Evolutionary conservation across 345 rosid genomes (phyloP), one percentile per base, ranked within the genome.

Genomic region (Heritiera fomes): DNA sequence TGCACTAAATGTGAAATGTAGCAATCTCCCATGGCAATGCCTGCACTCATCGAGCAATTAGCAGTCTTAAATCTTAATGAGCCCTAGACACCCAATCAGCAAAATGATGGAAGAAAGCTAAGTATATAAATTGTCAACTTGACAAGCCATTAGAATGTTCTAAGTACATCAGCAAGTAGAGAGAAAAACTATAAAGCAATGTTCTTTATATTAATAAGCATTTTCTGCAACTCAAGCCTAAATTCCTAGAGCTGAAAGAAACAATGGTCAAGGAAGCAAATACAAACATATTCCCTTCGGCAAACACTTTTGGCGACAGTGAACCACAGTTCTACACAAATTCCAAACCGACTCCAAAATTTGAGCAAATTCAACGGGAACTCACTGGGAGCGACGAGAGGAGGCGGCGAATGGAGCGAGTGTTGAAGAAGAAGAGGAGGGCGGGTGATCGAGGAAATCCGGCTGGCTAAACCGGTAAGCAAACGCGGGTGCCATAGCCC

Each of bases 401-500:
- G 87, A 43, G 88, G 91, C 23, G 93, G 87, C 23, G 84, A 77
- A 5, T 62, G 91, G 32, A 80, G 70, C 4, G 81, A 75, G 52
- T 79, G 83, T 28, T 85, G 84, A 6, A 89, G 73, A 20, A 68
- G 80, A 4, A 66, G 81, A 32, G 89, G 89, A 58, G 83, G 60
- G 17, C 61, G 83, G 28, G 88, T 71, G 63, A 85, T 70, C 79
- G 83, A 87, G 1, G 91, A 81, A 77, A 91, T 63, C 80, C 83
- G 88, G 75, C 80, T 84, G 77, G 92, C 82, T 1, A 92, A 23
- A 76, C 86, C 84, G 81, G 90, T 75, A 50, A 94, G 67, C 83
- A 92, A 81, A 71, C 85, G 87, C 4, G 94, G 87, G 55, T 82
- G 94, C 98, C 99, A 96, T 58, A 96, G 89, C 94, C 90, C 89